These are phyloP conservation scores for Takashimella tepidaria DNA, from an alignment of 1,284 basidiomycete genomes.

Conservation along the genomic window DNA sequence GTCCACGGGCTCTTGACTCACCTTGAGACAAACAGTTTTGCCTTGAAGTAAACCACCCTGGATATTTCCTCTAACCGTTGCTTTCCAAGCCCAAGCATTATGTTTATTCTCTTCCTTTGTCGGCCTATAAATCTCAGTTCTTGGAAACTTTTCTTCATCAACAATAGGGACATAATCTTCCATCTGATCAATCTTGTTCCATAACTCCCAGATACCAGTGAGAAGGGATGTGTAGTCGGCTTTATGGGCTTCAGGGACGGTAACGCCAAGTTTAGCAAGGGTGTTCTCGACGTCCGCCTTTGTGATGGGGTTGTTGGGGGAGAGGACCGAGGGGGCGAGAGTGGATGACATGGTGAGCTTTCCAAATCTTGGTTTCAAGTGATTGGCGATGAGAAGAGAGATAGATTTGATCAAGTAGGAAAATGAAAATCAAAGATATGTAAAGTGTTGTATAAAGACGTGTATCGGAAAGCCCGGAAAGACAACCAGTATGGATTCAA, in stretches of 20 bases:
- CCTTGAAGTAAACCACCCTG: conserved; percentile 18
- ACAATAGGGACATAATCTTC: conserved; percentile 31
- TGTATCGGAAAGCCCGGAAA: too few species aligned
- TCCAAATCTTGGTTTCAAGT: neutral
- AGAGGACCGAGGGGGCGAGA: conserved; percentile 16
- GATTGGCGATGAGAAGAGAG: neutral
- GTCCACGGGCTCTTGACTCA: too few species aligned
- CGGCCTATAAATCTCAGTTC: conserved; percentile 18
- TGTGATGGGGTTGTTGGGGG: conserved; percentile 28
- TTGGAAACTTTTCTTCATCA: conserved; percentile 25
- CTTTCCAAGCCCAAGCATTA: conserved; percentile 33
- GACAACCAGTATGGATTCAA: too few species aligned
- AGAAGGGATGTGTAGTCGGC: conserved; percentile 20
- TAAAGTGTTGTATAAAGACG: too few species aligned
- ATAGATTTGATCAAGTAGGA: neutral
- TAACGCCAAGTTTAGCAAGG: conserved; percentile 17
- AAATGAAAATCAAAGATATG: too few species aligned
- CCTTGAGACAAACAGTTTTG: conserved; percentile 33
- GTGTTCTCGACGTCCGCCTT: conserved; percentile 13
- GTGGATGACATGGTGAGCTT: conserved; percentile 25
- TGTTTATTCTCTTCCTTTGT: conserved; percentile 18
- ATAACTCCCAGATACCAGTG: conserved; percentile 28
- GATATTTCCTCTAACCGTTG: conserved; percentile 8
- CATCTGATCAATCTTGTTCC: conserved; percentile 25
- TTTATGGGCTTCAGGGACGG: conserved; percentile 4